Conservation (phyloP, 345 rosid species). For the Brassica cretica region DNA sequence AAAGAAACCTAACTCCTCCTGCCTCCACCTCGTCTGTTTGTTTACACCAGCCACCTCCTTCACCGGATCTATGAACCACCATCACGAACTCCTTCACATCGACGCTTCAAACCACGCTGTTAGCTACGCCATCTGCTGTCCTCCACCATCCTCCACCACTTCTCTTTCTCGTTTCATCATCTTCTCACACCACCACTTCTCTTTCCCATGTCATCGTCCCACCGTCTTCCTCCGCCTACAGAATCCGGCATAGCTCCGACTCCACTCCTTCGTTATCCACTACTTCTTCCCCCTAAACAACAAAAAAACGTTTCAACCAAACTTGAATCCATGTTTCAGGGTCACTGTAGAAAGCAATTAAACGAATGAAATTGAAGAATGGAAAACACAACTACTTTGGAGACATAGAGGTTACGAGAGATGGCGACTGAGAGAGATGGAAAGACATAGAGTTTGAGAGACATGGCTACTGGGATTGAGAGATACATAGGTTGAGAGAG, state of each 20-base stretch:
- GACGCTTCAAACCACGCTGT: no score
- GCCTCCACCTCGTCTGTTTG: no score
- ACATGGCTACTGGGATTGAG: not conserved
- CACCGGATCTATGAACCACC: no score
- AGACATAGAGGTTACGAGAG: not conserved
- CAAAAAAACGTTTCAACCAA: not conserved
- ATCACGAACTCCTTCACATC: no score
- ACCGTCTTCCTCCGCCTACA: not conserved
- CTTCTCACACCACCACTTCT: no score
- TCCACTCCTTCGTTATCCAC: not conserved
- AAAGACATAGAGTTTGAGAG: not conserved
- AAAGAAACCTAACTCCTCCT: no score
- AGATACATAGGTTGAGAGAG: not conserved
- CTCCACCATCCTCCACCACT: no score
- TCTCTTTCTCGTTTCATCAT: no score
- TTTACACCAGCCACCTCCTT: no score
- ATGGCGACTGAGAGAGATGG: not conserved
- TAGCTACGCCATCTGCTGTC: no score
- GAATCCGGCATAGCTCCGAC: not conserved
- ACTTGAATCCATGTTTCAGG: not conserved
- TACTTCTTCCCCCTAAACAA: not conserved
- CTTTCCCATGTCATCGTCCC: not conserved
- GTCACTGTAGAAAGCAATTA: no score
- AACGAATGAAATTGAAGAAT: no score
- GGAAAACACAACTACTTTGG: not conserved